A percentile compares a stretch with the other conserved stretches of the same genome.
phyloP scores from a whole-genome alignment of 148 eudicot species.

The Diospyros kaki region DNA sequence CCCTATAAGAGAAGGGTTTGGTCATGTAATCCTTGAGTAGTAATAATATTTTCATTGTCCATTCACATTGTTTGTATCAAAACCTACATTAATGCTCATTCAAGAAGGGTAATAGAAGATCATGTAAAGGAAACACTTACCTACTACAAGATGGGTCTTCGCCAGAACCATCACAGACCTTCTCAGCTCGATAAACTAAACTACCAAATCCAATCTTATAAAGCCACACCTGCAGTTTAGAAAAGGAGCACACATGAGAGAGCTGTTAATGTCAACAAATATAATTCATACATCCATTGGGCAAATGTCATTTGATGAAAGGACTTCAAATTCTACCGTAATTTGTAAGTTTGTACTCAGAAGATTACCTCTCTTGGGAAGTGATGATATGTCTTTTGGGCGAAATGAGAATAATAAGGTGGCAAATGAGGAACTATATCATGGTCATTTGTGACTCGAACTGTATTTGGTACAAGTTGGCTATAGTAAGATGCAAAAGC shows the following conservation, averaged over 20 bases:
- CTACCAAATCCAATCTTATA: conserved; percentile 55
- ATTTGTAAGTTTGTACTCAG: neutral
- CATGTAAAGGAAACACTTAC: conserved; percentile 22
- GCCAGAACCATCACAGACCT: conserved; percentile 85
- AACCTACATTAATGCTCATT: neutral
- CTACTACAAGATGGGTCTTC: conserved; percentile 96
- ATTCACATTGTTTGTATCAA: no score
- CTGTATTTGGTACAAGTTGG: conserved; percentile 63
- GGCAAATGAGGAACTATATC: conserved; percentile 98
- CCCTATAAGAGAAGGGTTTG: no score
- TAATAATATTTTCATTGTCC: no score
- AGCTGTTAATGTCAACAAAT: neutral
- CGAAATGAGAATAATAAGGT: conserved; percentile 67
- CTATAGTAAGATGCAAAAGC: conserved; percentile 71
- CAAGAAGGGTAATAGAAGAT: neutral
- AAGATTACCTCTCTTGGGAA: conserved; percentile 83
- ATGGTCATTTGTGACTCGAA: conserved; percentile 72
- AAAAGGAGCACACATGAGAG: neutral
- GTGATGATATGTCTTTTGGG: conserved; percentile 84
- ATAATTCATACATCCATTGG: neutral
- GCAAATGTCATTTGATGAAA: neutral
- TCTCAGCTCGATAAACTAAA: conserved; percentile 58
- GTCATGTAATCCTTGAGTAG: no score
- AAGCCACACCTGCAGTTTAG: conserved; percentile 73
- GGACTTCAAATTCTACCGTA: no score